These are phyloP conservation scores for Micractinium sp. DNA, from an alignment of 139 green algal genomes.

Conservation along the genomic window DNA sequence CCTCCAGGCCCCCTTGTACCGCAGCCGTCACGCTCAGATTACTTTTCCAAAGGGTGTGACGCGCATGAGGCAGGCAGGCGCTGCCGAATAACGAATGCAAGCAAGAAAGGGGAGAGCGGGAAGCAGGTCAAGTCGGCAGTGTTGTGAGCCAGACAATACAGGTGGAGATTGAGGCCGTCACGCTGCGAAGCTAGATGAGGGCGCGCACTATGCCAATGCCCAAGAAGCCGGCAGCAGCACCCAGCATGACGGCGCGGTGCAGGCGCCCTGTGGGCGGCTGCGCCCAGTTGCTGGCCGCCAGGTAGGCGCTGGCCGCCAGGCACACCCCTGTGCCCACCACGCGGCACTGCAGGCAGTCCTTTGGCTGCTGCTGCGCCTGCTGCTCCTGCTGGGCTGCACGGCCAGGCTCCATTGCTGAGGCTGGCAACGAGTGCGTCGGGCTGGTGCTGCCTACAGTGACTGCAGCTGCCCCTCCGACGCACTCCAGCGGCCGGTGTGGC, in stretches of 20 bases:
- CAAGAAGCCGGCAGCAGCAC: constrained; percentile 36
- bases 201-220: constrained; percentile 41
- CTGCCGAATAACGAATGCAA: no score
- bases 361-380: background rate
- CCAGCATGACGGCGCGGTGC: constrained; percentile 25
- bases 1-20: no score
- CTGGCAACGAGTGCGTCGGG: background rate
- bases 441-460: background rate
- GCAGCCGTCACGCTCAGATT: no score
- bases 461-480: background rate
- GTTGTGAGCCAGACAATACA: no score
- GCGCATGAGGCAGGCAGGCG: no score
- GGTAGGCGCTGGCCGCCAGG: constrained; percentile 42
- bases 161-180: background rate
- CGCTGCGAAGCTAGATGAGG: constrained; percentile 7
- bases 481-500: background rate
- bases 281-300: constrained; percentile 30
- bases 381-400: background rate
- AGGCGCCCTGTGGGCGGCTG: constrained; percentile 7
- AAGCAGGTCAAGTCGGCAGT: no score
- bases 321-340: constrained; percentile 45
- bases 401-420: background rate
- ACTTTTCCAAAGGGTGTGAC: no score
- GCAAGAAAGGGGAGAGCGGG: no score
- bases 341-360: constrained; percentile 46